phyloP scores from a whole-genome alignment of 139 green algal genomes.

The Pleodorina starrii region DNA sequence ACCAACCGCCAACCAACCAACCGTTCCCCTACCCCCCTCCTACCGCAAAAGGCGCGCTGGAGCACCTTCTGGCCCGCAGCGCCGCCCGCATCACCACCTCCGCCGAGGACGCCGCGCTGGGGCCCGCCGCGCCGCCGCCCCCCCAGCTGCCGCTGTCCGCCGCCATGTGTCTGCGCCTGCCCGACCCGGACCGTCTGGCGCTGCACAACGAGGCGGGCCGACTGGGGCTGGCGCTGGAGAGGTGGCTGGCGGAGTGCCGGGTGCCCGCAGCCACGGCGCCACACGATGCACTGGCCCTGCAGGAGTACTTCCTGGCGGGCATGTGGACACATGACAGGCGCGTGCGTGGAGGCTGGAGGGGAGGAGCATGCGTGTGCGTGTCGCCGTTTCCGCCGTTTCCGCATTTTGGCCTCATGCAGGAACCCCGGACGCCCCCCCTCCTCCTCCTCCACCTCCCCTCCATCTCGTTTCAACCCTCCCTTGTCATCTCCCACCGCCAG shows the following conservation, averaged over 20 bases:
- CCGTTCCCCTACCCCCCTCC: neutral
- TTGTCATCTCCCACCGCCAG: too few relatives aligned
- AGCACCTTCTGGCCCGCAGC: conserved; percentile 15
- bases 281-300: conserved; percentile 22
- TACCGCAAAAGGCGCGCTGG: neutral
- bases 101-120: neutral
- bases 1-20: too few relatives aligned
- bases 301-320: conserved; percentile 31
- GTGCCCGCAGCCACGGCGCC: conserved; percentile 8
- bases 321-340: conserved; percentile 56
- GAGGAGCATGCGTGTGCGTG: too few relatives aligned
- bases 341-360: too few relatives aligned
- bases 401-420: too few relatives aligned
- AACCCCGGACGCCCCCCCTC: too few relatives aligned
- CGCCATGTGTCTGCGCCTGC: conserved; percentile 32
- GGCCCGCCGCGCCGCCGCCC: neutral
- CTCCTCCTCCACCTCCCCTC: too few relatives aligned
- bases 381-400: too few relatives aligned
- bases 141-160: neutral
- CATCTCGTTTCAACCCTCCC: too few relatives aligned
- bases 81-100: neutral
- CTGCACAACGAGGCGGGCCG: conserved; percentile 49
- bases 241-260: conserved; percentile 2
- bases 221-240: conserved; percentile 37
- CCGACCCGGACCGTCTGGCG: conserved; percentile 48